These are phyloP conservation scores for Aspergillus hancockii DNA, from an alignment of 495 filamentous ascomycete species.

Conservation along the genomic window DNA sequence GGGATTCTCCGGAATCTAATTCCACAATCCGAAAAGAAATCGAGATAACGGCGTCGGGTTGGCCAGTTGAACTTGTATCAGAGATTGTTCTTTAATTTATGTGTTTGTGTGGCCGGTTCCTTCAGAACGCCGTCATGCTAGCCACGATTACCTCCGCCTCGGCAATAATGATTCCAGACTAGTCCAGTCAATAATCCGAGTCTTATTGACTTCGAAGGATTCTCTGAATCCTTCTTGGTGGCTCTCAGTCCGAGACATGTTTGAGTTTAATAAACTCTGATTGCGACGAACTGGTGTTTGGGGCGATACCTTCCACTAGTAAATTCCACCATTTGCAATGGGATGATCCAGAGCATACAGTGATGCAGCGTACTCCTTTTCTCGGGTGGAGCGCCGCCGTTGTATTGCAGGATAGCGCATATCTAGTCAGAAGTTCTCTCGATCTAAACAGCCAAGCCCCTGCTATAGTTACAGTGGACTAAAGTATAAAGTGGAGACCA, in stretches of 20 bases:
- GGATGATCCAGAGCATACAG: not conserved
- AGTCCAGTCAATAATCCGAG: no score
- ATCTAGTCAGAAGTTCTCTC: not conserved
- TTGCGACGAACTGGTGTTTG: not conserved
- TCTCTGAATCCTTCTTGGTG: not conserved
- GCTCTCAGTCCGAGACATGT: not conserved
- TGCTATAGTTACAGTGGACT: not conserved
- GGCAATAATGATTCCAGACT: no score
- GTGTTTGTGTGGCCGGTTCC: not conserved
- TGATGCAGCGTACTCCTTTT: not conserved
- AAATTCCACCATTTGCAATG: not conserved
- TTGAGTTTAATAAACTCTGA: conserved; percentile 1
- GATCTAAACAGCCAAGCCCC: not conserved
- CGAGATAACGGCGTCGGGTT: not conserved
- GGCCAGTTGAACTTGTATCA: not conserved
- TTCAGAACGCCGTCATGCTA: not conserved
- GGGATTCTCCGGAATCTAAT: not conserved
- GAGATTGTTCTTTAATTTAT: not conserved
- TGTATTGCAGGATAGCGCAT: not conserved
- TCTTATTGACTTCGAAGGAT: not conserved
- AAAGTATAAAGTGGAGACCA: not conserved
- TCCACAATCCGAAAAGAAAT: not conserved
- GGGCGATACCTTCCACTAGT: not conserved
- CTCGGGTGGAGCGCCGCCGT: not conserved
- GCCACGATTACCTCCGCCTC: not conserved